A percentile compares a stretch with the other conserved stretches of the same genome.
Evolutionary conservation across 1,284 basidiomycete genomes (phyloP).

Genomic region (Spongispora temasekensis): DNA sequence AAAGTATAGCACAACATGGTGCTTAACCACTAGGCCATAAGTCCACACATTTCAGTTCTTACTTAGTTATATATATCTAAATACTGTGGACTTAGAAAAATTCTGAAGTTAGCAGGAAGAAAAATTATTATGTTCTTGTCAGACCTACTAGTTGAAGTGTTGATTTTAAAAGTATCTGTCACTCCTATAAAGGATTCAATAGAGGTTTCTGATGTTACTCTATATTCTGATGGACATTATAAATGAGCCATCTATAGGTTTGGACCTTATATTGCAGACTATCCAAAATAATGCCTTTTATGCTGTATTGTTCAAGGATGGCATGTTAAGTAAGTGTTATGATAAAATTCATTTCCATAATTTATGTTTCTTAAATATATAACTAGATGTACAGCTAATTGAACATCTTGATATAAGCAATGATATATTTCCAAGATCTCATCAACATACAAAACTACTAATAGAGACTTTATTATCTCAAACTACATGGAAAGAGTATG

Average conservation of each 20-base stretch:
- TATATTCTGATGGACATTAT: neutral
- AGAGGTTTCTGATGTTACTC: neutral
- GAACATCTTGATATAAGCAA: neutral
- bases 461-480: neutral
- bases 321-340: neutral
- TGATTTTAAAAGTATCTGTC: too few relatives aligned
- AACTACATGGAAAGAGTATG: neutral
- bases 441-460: neutral
- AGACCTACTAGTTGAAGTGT: too few relatives aligned
- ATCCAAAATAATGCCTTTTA: neutral
- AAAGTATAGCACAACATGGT: too few relatives aligned
- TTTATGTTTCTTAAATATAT: neutral
- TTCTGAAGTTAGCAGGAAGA: too few relatives aligned
- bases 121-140: too few relatives aligned
- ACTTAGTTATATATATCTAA: too few relatives aligned
- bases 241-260: neutral
- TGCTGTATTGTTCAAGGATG: neutral
- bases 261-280: neutral
- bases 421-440: neutral
- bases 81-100: too few relatives aligned
- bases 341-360: neutral
- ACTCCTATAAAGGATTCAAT: neutral
- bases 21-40: too few relatives aligned
- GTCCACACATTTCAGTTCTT: too few relatives aligned
- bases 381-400: neutral